Evolutionary conservation across 1,284 basidiomycete genomes (phyloP), one percentile per base, ranked within the genome.

Genomic region (Ustilago bromivora): DNA sequence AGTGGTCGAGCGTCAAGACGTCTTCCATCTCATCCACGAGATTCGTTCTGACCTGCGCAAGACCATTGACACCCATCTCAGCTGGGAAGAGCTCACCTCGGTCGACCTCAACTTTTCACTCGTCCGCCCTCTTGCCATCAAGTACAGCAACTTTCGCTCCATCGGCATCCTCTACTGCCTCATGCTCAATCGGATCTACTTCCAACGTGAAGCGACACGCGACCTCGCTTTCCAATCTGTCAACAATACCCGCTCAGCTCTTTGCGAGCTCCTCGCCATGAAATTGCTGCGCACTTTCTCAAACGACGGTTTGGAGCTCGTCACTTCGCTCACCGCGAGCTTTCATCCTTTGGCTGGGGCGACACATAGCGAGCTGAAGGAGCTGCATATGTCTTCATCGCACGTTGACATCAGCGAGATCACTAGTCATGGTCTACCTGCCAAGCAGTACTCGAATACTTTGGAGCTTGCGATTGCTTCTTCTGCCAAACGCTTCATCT

Each of bases 181-280:
- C 67, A 90, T 98, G 11, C 88, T 98, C 62, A 96, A 95, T 86
- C 91, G 93, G 53, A 91, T 95, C 12, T 91, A 96, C 86, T 97
- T 97, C 86, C 86, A 91, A 28, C 90, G 92, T 8, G 92, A 82
- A 23, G 79, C 79, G 4, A 74, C 71, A 12, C 61, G 75, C 23
- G 82, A 94, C 86, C 72, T 85, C 7, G 83, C 85, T 1, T 82
- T 84, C 17, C 84, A 83, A 17, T 89, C 92, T 0, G 87, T 98
- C 36, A 95, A 93, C 5, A 87, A 88, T 6, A 91, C 93, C 4
- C 90, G 95, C 52, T 93, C 94, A 0, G 88, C 89, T 31, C 89
- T 96, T 38, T 97, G 95, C 86, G 95, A 98, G 87, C 91, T 97
- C 46, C 89, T 98, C 17, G 95, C 95, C 1, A 93, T 91, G 54